Evolutionary conservation across 495 filamentous ascomycete species (phyloP).

Genomic region (Hypomontagnella monticulosa): DNA sequence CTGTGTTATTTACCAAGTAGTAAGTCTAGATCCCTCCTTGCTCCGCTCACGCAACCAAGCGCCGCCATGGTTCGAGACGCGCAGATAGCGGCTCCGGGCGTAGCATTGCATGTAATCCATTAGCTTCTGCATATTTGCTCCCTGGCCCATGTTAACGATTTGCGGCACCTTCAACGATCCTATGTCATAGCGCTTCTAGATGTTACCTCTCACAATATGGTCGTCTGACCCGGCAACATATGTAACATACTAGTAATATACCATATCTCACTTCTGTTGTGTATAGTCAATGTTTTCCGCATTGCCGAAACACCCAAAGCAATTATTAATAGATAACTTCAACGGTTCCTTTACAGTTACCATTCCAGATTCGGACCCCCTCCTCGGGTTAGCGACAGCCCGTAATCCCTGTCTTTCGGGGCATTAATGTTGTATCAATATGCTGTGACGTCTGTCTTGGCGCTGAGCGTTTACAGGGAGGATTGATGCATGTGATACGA

Average conservation of each 20-base stretch:
- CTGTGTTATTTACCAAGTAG: too few relatives aligned
- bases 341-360: slow-evolving; percentile 1
- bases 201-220: slow-evolving; percentile 24
- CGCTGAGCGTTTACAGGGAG: not conserved
- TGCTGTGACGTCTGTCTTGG: slow-evolving; percentile 14
- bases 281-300: not conserved
- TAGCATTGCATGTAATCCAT: slow-evolving; percentile 11
- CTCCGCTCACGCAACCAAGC: not conserved
- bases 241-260: too few relatives aligned
- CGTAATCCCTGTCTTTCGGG: slow-evolving; percentile 7
- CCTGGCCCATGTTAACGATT: slow-evolving; percentile 4
- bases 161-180: slow-evolving; percentile 8
- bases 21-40: too few relatives aligned
- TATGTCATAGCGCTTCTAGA: slow-evolving; percentile 29
- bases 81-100: slow-evolving; percentile 20
- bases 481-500: slow-evolving; percentile 8
- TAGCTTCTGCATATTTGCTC: slow-evolving; percentile 15
- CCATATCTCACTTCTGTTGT: not conserved
- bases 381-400: slow-evolving; percentile 11
- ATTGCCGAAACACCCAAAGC: slow-evolving; percentile 5
- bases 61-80: slow-evolving; percentile 9
- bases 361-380: slow-evolving; percentile 20
- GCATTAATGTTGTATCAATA: slow-evolving; percentile 5
- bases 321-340: not conserved
- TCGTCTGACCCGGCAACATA: slow-evolving; percentile 16